Conservation (phyloP, 2,329 filamentous ascomycete species). For the Ceratocystis harringtonii region DNA sequence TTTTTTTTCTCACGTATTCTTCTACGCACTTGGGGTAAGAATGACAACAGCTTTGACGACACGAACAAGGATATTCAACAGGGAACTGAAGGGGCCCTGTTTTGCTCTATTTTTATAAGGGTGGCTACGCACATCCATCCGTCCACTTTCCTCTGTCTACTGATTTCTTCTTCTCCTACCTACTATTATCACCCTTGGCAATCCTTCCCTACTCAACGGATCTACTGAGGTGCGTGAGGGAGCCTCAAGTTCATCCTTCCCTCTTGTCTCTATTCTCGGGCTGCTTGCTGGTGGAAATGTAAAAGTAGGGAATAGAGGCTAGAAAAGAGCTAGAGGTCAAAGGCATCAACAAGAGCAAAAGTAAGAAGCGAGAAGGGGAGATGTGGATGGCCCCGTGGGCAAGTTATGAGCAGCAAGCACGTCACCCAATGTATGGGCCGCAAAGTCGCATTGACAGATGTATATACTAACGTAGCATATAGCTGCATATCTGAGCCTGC, state of each 20-base stretch:
- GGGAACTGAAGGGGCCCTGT: not conserved
- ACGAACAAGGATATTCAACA: not conserved
- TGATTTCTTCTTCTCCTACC: not conserved
- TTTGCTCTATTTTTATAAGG: not conserved
- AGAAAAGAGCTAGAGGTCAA: not conserved
- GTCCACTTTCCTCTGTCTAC: not conserved
- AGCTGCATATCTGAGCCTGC: too few species aligned
- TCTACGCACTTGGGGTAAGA: not conserved
- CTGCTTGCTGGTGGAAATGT: not conserved
- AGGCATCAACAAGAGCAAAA: not conserved
- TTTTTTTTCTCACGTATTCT: not conserved
- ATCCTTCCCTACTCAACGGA: not conserved
- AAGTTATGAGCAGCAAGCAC: too few species aligned
- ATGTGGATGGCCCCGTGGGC: too few species aligned
- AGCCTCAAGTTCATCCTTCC: conserved; percentile 3
- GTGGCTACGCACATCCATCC: not conserved
- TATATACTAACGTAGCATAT: too few species aligned
- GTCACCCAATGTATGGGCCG: too few species aligned
- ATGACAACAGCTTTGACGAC: not conserved
- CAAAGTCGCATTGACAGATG: too few species aligned
- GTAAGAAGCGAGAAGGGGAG: not conserved
- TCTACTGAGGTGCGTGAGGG: not conserved
- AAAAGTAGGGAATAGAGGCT: not conserved
- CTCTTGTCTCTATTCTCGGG: conserved; percentile 1
- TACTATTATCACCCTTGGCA: not conserved